phyloP scores from a whole-genome alignment of 1,284 basidiomycete genomes.

The Coniophora puteana region DNA sequence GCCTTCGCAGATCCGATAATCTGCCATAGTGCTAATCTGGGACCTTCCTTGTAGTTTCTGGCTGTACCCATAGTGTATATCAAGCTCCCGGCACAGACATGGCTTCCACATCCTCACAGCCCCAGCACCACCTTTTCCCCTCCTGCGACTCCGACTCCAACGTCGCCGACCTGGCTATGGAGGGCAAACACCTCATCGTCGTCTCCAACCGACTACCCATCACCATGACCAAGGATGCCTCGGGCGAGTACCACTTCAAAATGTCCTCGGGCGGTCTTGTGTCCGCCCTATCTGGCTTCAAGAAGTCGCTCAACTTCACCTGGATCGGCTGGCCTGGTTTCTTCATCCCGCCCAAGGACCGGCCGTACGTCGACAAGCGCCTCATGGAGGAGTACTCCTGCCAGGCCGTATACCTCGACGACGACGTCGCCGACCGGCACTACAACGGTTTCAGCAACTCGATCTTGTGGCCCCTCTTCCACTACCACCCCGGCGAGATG shows the following conservation, averaged over 20 bases:
- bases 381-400: conserved; percentile 95
- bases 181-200: conserved; percentile 81
- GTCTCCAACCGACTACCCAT: conserved; percentile 95
- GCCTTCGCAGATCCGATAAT: conserved; percentile 28
- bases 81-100: conserved; percentile 25
- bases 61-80: conserved; percentile 6
- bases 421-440: conserved; percentile 95
- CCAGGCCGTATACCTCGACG: conserved; percentile 95
- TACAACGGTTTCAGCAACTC: conserved; percentile 99
- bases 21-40: conserved; percentile 31
- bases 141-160: conserved; percentile 24
- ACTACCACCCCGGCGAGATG: conserved; percentile 99
- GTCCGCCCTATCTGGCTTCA: conserved; percentile 91
- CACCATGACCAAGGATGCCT: conserved; percentile 84
- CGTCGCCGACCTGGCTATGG: conserved; percentile 36
- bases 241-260: conserved; percentile 93
- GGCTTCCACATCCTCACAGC: conserved; percentile 12
- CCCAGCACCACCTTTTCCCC: conserved; percentile 24
- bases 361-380: conserved; percentile 81
- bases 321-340: conserved; percentile 95
- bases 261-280: conserved; percentile 96
- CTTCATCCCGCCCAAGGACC: conserved; percentile 86
- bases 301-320: conserved; percentile 93
- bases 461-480: conserved; percentile 98
- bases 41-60: conserved; percentile 18